Evolutionary conservation across 1,139 yeast species (phyloP), one percentile per base, ranked within the genome.

Genomic region (Scheffersomyces stambukii): DNA sequence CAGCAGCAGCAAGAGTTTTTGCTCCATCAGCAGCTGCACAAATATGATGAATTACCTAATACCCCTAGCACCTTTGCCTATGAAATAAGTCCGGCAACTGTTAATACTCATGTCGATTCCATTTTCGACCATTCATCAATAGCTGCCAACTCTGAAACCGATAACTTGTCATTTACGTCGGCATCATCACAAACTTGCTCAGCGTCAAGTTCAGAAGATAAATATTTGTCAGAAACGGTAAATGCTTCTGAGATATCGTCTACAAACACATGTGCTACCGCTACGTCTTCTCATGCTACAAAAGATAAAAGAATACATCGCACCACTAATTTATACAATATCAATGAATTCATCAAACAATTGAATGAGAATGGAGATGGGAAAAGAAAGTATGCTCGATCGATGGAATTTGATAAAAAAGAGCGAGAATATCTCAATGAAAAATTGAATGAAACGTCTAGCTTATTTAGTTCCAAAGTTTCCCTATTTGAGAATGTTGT

Each of bases 401-500:
- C 60, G 13, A 35, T 56, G 20, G 56, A 54, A 15, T 25, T 46
- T 13, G 66, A 60, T 33, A 27, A 27, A 9, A 25, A 36, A 17
- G 58, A 53, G 29, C 41, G 52, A 11, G 28, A 37, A 13, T 29
- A 40, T 24, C 34, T 46, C 15, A 38, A 37, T 13, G 27, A 36
- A 17, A 30, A 39, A 20, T 39, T 45, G 20, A 34, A 31, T 14
- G 25, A 23, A 29, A 30, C 13, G 35, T 28, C 13, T 10, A 12
- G 24, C 6, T 12, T 10, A 6, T 24, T 14, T 13, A 25, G 16
- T 3, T 37, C 45, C 3, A 38, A 36, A 7, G 31, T 54, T 13
- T 33, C 37, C 13, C 39, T 56, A 11, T 45, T 60, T 23, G 64
- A 49, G 29, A 60, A 56, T 32, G 51, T 46, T 14, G 30, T 57